Percentiles rank a stretch among this genome's conserved stretches.
phyloP scores from a whole-genome alignment of 2,329 filamentous ascomycete genomes.

The Sphaerulina vaccinii region DNA sequence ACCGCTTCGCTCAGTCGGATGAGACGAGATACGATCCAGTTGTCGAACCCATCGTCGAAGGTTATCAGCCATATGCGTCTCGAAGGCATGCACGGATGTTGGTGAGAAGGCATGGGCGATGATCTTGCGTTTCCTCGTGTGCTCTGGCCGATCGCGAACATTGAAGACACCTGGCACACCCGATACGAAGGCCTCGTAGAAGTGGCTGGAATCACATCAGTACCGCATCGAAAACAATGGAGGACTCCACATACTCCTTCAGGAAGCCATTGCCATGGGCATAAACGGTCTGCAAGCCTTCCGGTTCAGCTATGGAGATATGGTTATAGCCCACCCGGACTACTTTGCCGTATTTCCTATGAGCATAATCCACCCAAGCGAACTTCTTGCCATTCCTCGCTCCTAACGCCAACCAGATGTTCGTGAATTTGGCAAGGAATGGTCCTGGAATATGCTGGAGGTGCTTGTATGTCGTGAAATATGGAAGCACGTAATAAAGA shows the following conservation, averaged over 20 bases:
- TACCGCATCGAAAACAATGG: no score
- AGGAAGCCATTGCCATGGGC: slow-evolving; percentile 39
- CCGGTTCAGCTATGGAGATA: slow-evolving; percentile 29
- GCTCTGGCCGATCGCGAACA: slow-evolving; percentile 36
- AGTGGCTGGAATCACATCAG: slow-evolving; percentile 19
- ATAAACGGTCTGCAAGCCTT: slow-evolving; percentile 27
- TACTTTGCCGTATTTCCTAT: slow-evolving; percentile 23
- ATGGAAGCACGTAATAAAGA: slow-evolving; percentile 26
- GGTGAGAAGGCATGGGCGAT: slow-evolving; percentile 39
- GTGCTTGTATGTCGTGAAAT: slow-evolving; percentile 25
- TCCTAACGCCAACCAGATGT: slow-evolving; percentile 26
- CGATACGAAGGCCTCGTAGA: slow-evolving; percentile 39
- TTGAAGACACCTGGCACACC: slow-evolving; percentile 39
- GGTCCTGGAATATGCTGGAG: slow-evolving; percentile 26
- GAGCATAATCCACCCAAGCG: slow-evolving; percentile 25
- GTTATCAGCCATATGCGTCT: slow-evolving; percentile 36
- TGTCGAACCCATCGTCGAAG: slow-evolving; percentile 26
- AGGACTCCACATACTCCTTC: slow-evolving; percentile 29
- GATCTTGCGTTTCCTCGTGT: slow-evolving; percentile 39
- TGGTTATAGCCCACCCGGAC: slow-evolving; percentile 25
- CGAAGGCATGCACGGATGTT: slow-evolving; percentile 35
- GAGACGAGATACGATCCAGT: slow-evolving; percentile 23
- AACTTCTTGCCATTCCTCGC: slow-evolving; percentile 27
- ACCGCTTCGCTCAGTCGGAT: slow-evolving; percentile 10
- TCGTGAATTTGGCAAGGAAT: slow-evolving; percentile 26